phyloP scores from a whole-genome alignment of 495 filamentous ascomycete genomes.

The Parathielavia appendiculata region DNA sequence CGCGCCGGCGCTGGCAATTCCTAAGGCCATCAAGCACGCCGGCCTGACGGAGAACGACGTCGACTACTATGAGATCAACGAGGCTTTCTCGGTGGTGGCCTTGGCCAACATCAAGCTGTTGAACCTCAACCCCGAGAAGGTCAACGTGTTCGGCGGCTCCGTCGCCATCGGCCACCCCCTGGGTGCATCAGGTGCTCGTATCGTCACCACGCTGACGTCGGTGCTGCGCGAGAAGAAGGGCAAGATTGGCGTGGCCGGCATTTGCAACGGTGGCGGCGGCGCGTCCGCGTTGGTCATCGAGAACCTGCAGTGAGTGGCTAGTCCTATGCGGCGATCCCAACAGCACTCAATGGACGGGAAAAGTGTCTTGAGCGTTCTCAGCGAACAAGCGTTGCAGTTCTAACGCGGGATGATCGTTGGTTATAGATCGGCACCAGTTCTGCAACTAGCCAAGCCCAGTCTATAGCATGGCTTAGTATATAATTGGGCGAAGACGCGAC shows the following conservation, averaged over 20 bases:
- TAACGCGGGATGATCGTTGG: constrained; percentile 5
- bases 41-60: constrained; percentile 66
- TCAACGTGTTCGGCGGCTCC: constrained; percentile 92
- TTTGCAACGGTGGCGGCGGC: constrained; percentile 97
- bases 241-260: constrained; percentile 89
- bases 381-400: constrained; percentile 2
- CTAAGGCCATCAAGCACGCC: constrained; percentile 92
- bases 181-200: constrained; percentile 87
- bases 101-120: constrained; percentile 93
- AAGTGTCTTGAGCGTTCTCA: not conserved
- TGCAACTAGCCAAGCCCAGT: constrained; percentile 20
- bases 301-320: constrained; percentile 47
- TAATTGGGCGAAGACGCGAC: not conserved
- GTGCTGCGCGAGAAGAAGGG: constrained; percentile 84
- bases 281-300: constrained; percentile 89
- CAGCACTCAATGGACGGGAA: not conserved
- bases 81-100: constrained; percentile 95
- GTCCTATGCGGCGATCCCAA: constrained; percentile 4
- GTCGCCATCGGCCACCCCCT: constrained; percentile 95
- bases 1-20: constrained; percentile 88
- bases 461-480: constrained; percentile 19
- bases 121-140: constrained; percentile 70
- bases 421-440: constrained; percentile 21
- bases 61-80: constrained; percentile 97
- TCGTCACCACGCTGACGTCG: constrained; percentile 83